Evolutionary conservation across 2,329 filamentous ascomycete species (phyloP).

Genomic region (Hymenoscyphus fraxineus): DNA sequence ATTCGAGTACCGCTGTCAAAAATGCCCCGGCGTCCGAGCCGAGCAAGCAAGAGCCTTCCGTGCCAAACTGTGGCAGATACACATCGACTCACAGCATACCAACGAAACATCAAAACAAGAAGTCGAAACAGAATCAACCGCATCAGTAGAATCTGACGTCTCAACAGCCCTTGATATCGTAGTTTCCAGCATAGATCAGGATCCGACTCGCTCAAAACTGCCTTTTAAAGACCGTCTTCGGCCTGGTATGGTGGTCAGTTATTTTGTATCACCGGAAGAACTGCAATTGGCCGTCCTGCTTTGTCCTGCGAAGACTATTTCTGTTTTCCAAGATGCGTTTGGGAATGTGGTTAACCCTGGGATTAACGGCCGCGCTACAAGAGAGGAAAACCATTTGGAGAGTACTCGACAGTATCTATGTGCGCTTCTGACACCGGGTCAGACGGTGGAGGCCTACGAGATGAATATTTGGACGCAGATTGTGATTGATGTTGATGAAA

Average conservation of each 20-base stretch:
- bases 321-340: background rate
- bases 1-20: constrained; percentile 41
- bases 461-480: background rate
- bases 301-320: background rate
- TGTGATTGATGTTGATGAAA: background rate
- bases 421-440: background rate
- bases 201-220: background rate
- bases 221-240: background rate
- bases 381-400: background rate
- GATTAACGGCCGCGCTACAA: background rate
- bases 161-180: background rate
- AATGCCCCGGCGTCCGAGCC: constrained; percentile 35
- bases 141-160: constrained; percentile 7
- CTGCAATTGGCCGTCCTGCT: background rate
- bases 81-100: constrained; percentile 38
- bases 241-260: background rate
- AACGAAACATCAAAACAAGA: no score
- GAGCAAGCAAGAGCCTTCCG: constrained; percentile 43
- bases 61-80: constrained; percentile 42
- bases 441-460: background rate
- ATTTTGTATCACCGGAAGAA: no score
- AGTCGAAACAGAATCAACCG: background rate
- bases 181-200: background rate
- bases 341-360: background rate
- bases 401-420: background rate